Base-by-base conservation (phyloP, 305 asterid species). In the Fraxinus albicans region DNA sequence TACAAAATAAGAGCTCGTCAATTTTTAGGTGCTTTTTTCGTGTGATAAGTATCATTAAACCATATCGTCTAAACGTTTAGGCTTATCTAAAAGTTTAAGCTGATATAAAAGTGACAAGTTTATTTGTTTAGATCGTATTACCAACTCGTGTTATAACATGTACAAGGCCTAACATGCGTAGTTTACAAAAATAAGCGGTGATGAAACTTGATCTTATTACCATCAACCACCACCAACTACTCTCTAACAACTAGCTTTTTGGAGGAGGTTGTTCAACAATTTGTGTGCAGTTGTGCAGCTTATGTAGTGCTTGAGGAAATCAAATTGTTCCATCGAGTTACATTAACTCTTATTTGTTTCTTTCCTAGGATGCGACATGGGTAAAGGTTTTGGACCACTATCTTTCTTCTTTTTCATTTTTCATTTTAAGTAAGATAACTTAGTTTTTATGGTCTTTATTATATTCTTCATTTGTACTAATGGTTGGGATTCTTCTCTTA, bases 351-450 rank as follows among this genome's bases (percentile, higher is more conserved):
- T 29, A 15, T 33, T 70, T 29, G 25, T 70, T 70, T 70, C 76
- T 42, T 79, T 86, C 94, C 87, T 91, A 86, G 94, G 94, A 91
- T 89, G 84, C 94, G 84, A 81, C 72, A 81, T 7, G 60, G 77
- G 53, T 34, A 77, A 86, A 87, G 79, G 83, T 67, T 70, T 38
- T 85, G 60, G 87, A 13, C 76, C 76, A 83, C 86, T 83, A 73
- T 79, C 78, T 83, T 75, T 77, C 21, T 69, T 88, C 58, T 80
- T 82, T 83, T 83, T 81, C 44, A 50, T 86, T 7, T 76, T 72
- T 35, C 29, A 55, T 38, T 42, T 74, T 76, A 17, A 50, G 40
- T 65, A 17, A 25, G 7, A 23, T 50, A 12, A 17, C 19, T 55
- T 44, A 29, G 6, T 35, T 72, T 67, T 8, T 58, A 44, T 69